Conservation (phyloP, 23 red algal species). For the Cyanidiococcus yangmingshanensis region DNA sequence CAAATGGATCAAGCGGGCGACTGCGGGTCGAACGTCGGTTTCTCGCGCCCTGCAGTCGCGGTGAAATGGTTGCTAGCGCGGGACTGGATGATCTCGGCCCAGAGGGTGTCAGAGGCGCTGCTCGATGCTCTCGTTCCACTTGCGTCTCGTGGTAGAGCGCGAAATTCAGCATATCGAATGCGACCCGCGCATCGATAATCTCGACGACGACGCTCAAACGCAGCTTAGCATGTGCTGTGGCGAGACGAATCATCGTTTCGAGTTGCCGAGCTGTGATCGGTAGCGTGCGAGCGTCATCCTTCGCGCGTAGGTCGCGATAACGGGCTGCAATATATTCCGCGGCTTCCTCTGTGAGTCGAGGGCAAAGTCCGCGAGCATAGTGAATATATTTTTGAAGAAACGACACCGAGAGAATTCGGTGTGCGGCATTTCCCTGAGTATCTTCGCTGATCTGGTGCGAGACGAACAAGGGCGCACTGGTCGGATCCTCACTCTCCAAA, state of each 20-base stretch:
- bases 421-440: constrained; percentile 9
- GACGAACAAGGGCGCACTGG: constrained; percentile 38
- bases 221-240: constrained; percentile 91
- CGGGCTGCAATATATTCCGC: constrained; percentile 52
- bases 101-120: not conserved
- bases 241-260: constrained; percentile 89
- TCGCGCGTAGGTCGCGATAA: constrained; percentile 50
- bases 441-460: not conserved
- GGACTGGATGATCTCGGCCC: not conserved
- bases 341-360: constrained; percentile 50
- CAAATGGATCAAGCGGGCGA: not conserved
- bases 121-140: not conserved
- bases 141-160: constrained; percentile 71
- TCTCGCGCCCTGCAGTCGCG: not conserved
- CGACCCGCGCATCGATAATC: constrained; percentile 51
- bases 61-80: not conserved
- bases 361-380: constrained; percentile 66
- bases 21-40: not conserved
- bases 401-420: constrained; percentile 57
- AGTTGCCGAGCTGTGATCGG: constrained; percentile 84
- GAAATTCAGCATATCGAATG: constrained; percentile 59
- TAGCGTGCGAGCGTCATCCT: constrained; percentile 56
- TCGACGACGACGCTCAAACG: constrained; percentile 62
- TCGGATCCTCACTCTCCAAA: not conserved
- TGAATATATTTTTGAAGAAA: constrained; percentile 89